phyloP scores from a whole-genome alignment of 225 moss, liverwort and hornwort genomes.

The Takakia lepidozioides region DNA sequence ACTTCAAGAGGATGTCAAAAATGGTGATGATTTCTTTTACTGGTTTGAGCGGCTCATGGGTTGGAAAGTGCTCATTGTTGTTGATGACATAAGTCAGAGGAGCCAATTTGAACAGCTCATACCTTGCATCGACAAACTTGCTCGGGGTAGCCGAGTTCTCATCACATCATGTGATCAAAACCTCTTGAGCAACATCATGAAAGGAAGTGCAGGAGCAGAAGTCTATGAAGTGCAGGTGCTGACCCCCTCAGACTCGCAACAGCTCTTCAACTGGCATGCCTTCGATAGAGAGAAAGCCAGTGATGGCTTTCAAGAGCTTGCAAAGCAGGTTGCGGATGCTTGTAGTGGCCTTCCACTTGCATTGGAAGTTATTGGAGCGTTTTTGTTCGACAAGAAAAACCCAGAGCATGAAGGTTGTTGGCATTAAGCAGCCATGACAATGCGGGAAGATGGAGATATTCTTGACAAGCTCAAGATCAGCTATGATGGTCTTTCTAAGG shows the following conservation, averaged over 20 bases:
- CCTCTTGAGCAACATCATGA: neutral
- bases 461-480: constrained; percentile 22
- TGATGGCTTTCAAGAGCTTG: constrained; percentile 9
- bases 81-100: constrained; percentile 14
- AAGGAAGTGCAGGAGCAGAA: neutral
- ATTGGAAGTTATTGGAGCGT: constrained; percentile 14
- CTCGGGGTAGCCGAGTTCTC: constrained; percentile 18
- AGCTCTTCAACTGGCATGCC: constrained; percentile 24
- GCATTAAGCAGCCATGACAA: constrained; percentile 6
- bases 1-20: constrained; percentile 6
- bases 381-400: constrained; percentile 1
- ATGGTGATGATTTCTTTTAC: constrained; percentile 4
- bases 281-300: neutral
- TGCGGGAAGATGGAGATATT: constrained; percentile 1
- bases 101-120: constrained; percentile 16
- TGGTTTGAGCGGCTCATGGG: neutral
- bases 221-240: constrained; percentile 5
- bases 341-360: constrained; percentile 27
- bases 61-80: constrained; percentile 13
- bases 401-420: neutral
- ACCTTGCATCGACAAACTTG: constrained; percentile 15
- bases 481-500: constrained; percentile 7
- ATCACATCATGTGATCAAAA: constrained; percentile 12
- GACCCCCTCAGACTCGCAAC: neutral
- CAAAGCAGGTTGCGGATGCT: neutral